phyloP scores from a whole-genome alignment of 768 basidiomycete species.

The Lepiota brunneoincarnata region DNA sequence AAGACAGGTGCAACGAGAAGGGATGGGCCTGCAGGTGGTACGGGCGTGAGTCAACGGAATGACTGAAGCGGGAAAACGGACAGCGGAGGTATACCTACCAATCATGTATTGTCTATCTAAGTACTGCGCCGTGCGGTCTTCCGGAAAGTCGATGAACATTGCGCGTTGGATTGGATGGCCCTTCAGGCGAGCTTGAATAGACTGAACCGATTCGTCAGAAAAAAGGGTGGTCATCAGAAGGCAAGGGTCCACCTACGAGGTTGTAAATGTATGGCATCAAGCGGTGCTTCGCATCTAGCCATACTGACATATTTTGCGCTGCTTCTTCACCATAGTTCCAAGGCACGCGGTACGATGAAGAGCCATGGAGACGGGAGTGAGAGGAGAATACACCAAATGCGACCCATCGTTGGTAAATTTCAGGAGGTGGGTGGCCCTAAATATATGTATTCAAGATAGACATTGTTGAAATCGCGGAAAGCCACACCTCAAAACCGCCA shows the following conservation, averaged over 20 bases:
- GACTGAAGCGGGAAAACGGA: slow-evolving; percentile 3
- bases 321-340: slow-evolving; percentile 77
- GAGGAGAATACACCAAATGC: slow-evolving; percentile 76
- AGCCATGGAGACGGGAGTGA: slow-evolving; percentile 73
- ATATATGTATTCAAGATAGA: not conserved
- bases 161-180: slow-evolving; percentile 61
- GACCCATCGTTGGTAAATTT: slow-evolving; percentile 75
- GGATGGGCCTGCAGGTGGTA: slow-evolving; percentile 39
- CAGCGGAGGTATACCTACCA: slow-evolving; percentile 16
- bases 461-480: not conserved
- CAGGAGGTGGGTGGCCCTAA: slow-evolving; percentile 62
- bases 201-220: slow-evolving; percentile 28
- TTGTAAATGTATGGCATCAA: slow-evolving; percentile 74
- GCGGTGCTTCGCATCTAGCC: slow-evolving; percentile 62
- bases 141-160: slow-evolving; percentile 65
- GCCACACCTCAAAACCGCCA: slow-evolving; percentile 65
- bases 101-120: slow-evolving; percentile 62
- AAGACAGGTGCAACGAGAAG: slow-evolving; percentile 65
- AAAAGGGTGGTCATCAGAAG: not conserved
- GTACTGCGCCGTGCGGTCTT: slow-evolving; percentile 56
- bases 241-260: slow-evolving; percentile 33
- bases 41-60: not conserved
- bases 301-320: slow-evolving; percentile 57
- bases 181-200: slow-evolving; percentile 45
- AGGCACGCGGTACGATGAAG: slow-evolving; percentile 71